phyloP scores from a whole-genome alignment of 1,284 basidiomycete species.

The Omphalotus olearius region DNA sequence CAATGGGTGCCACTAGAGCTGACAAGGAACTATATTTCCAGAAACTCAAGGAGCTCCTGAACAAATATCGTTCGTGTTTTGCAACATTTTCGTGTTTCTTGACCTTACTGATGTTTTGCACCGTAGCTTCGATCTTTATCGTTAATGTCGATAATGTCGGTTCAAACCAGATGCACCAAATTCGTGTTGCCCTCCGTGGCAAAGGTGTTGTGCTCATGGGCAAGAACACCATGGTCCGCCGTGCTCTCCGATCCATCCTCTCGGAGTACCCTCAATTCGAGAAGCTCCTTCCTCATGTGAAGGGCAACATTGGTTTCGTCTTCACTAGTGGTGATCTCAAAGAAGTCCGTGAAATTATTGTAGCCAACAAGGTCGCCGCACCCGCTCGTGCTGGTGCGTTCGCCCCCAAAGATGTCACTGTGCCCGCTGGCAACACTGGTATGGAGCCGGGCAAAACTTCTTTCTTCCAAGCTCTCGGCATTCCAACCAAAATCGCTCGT shows the following conservation, averaged over 20 bases:
- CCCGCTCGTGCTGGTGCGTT: slow-evolving; percentile 98
- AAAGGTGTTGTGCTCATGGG: slow-evolving; percentile 99
- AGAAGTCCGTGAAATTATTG: slow-evolving; percentile 89
- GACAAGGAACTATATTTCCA: slow-evolving; percentile 93
- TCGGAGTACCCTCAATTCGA: slow-evolving; percentile 92
- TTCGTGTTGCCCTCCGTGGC: slow-evolving; percentile 94
- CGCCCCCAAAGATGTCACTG: slow-evolving; percentile 88
- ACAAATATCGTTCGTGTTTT: slow-evolving; percentile 77
- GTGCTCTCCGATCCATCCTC: slow-evolving; percentile 90
- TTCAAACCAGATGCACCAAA: slow-evolving; percentile 99
- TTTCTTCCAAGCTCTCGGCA: slow-evolving; percentile 99
- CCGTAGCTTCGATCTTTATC: slow-evolving; percentile 90
- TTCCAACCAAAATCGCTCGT: slow-evolving; percentile 99
- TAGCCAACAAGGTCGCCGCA: slow-evolving; percentile 96
- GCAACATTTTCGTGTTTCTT: background rate
- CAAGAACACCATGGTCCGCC: slow-evolving; percentile 99
- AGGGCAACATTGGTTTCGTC: slow-evolving; percentile 99
- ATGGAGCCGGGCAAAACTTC: slow-evolving; percentile 99
- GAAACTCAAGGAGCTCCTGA: slow-evolving; percentile 92
- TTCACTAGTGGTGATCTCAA: slow-evolving; percentile 94
- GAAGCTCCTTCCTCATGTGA: slow-evolving; percentile 92
- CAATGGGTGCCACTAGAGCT: slow-evolving; percentile 89
- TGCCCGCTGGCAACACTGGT: slow-evolving; percentile 97
- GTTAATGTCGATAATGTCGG: slow-evolving; percentile 99
- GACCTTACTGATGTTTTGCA: background rate